A percentile compares a stretch with the other conserved stretches of the same genome.
Conservation (phyloP, 1,284 basidiomycete species). For the Ustilago sp. region DNA sequence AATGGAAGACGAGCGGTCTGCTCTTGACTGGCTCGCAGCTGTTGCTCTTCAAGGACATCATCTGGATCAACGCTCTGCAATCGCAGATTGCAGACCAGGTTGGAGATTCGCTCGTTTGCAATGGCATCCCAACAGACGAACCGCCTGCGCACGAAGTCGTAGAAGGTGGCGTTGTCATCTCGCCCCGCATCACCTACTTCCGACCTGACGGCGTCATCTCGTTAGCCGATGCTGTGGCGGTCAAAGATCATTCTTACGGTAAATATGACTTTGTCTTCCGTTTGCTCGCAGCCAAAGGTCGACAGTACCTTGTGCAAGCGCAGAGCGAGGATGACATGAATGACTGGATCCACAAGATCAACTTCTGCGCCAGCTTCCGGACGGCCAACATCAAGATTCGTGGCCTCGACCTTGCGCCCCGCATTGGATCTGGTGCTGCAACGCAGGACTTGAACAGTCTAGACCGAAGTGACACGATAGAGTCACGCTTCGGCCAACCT, state of each 20-base stretch:
- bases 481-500: conserved; percentile 25
- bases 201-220: conserved; percentile 89
- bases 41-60: conserved; percentile 87
- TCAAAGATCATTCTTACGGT: conserved; percentile 55
- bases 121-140: conserved; percentile 38
- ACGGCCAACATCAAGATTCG: conserved; percentile 86
- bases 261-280: conserved; percentile 82
- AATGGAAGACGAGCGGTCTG: conserved; percentile 89
- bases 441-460: conserved; percentile 47
- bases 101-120: conserved; percentile 46
- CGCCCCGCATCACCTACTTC: conserved; percentile 76
- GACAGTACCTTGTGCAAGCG: conserved; percentile 85
- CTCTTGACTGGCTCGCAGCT: conserved; percentile 90
- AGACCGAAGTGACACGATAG: conserved; percentile 58
- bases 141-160: conserved; percentile 19
- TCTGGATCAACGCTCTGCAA: conserved; percentile 76
- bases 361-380: conserved; percentile 93
- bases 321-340: conserved; percentile 81
- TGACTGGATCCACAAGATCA: conserved; percentile 91
- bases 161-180: conserved; percentile 68
- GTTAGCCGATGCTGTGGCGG: conserved; percentile 71
- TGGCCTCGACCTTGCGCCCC: conserved; percentile 69
- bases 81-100: conserved; percentile 72
- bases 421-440: conserved; percentile 11
- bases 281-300: conserved; percentile 75